A percentile compares a stretch with the other conserved stretches of the same genome.
Conservation (phyloP, 208 protist species). For the Zelonia costaricensis region DNA sequence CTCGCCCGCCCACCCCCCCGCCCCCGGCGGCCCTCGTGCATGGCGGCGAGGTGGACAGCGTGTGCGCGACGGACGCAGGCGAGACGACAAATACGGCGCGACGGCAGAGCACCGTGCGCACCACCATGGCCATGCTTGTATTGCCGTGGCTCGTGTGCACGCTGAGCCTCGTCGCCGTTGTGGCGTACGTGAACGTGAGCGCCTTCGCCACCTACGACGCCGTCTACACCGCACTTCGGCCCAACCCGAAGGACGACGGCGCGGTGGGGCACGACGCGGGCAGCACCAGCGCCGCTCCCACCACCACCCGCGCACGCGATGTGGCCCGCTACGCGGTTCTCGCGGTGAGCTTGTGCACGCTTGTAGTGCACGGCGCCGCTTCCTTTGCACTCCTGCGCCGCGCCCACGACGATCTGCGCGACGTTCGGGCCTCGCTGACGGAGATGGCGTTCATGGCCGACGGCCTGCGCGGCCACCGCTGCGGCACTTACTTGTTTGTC, state of each 20-base stretch:
- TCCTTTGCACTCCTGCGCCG: conserved; percentile 6
- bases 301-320: not conserved
- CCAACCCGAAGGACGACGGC: not conserved
- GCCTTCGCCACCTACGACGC: conserved; percentile 1
- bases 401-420: conserved; percentile 2
- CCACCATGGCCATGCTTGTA: not conserved
- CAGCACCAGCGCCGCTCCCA: too few species aligned
- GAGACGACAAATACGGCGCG: not conserved
- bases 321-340: conserved; percentile 27
- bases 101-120: conserved; percentile 4
- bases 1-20: too few species aligned
- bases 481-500: conserved; percentile 15
- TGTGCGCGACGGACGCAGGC: not conserved
- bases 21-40: too few species aligned
- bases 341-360: conserved; percentile 14
- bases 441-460: conserved; percentile 9
- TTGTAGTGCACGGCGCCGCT: not conserved
- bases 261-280: not conserved
- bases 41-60: conserved; percentile 5
- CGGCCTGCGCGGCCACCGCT: not conserved
- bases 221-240: not conserved
- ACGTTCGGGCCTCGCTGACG: conserved; percentile 1
- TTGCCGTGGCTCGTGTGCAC: conserved; percentile 14
- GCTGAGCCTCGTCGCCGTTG: conserved; percentile 12
- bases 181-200: conserved; percentile 29